Conservation (phyloP, 148 eudicot species). For the Pharnaceum exiguum region DNA sequence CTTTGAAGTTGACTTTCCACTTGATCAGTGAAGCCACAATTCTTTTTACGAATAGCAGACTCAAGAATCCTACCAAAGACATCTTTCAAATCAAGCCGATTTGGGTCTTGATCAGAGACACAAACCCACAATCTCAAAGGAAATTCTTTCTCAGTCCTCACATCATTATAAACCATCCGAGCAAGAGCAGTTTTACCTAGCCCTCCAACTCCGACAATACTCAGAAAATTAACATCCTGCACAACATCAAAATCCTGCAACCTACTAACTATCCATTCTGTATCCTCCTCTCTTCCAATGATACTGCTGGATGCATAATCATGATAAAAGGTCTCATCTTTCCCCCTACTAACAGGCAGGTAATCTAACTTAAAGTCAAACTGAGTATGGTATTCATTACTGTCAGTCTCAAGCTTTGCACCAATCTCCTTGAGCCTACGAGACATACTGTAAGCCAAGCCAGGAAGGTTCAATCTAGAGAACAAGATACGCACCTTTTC, state of each 20-base stretch:
- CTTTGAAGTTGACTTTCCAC: constrained; percentile 7
- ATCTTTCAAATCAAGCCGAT: constrained; percentile 7
- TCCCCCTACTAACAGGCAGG: background rate
- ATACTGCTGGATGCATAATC: constrained; percentile 4
- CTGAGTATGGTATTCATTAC: background rate
- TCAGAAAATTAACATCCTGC: constrained; percentile 5
- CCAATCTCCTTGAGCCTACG: constrained; percentile 5
- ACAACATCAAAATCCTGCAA: background rate
- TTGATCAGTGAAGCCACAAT: constrained; percentile 4
- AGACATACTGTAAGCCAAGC: background rate
- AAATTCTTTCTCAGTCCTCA: constrained; percentile 10
- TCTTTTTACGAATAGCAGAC: constrained; percentile 1
- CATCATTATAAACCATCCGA: constrained; percentile 18
- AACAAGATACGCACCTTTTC: constrained; percentile 7
- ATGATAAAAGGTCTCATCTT: constrained; percentile 16
- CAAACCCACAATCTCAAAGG: constrained; percentile 25
- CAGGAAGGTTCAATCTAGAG: constrained; percentile 3
- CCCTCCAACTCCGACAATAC: constrained; percentile 31
- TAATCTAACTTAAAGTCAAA: background rate
- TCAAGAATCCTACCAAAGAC: constrained; percentile 14
- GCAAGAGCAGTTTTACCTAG: constrained; percentile 30
- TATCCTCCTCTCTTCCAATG: constrained; percentile 27
- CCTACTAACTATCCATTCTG: background rate
- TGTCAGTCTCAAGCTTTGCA: background rate
- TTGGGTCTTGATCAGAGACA: background rate